These are phyloP conservation scores for Thalassia testudinum DNA, from an alignment of 116 monocot genomes.

Conservation along the genomic window DNA sequence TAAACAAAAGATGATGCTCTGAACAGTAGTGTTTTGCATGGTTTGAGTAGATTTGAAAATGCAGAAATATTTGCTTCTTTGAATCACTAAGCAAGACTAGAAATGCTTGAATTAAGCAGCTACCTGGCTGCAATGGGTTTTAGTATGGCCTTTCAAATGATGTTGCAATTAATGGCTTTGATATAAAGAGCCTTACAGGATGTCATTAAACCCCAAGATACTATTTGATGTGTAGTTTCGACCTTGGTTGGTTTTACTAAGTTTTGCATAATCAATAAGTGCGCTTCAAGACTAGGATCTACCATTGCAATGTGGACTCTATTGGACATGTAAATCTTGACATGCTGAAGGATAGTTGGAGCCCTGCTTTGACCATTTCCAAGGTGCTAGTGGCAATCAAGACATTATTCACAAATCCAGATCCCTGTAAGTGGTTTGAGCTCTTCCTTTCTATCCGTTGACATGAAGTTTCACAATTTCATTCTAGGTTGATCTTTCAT, in stretches of 20 bases:
- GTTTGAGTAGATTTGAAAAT: too few species aligned
- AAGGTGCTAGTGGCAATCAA: constrained; percentile 70
- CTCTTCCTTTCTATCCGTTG: not conserved
- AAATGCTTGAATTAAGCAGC: too few species aligned
- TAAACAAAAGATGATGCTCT: too few species aligned
- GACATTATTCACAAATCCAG: constrained; percentile 65
- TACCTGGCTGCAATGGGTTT: too few species aligned
- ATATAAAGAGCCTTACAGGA: too few species aligned
- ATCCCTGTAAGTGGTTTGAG: constrained; percentile 39
- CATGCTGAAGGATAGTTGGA: constrained; percentile 74
- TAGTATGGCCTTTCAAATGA: too few species aligned
- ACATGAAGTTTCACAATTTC: not conserved
- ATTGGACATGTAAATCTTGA: constrained; percentile 54
- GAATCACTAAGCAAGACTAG: too few species aligned
- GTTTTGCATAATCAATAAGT: constrained; percentile 25
- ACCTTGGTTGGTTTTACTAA: not conserved
- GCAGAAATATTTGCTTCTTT: too few species aligned
- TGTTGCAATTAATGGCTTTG: too few species aligned
- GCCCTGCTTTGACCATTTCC: constrained; percentile 82
- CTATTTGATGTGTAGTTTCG: too few species aligned
- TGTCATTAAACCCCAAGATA: too few species aligned
- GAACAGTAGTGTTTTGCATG: too few species aligned
- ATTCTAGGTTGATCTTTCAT: not conserved
- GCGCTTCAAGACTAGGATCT: constrained; percentile 72
- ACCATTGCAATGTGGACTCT: constrained; percentile 79